Conservation (phyloP, 768 basidiomycete species). For the Phylloporus sp. region DNA sequence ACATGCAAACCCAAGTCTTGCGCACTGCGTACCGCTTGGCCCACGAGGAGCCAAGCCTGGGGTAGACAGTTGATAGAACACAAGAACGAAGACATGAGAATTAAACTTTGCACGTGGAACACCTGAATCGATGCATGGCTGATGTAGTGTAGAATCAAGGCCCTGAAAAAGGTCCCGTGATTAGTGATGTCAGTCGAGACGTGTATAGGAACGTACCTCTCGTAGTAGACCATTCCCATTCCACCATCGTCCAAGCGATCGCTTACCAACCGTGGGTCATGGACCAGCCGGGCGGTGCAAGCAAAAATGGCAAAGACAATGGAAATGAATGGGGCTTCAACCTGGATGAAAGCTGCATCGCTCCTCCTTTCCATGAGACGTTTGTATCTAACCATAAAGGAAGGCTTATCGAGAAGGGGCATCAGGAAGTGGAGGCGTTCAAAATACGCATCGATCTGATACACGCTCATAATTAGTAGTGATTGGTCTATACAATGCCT, state of each 20-base stretch:
- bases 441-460: conserved; percentile 83
- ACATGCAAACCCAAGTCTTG: conserved; percentile 93
- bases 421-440: conserved; percentile 80
- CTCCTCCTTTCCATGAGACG: conserved; percentile 66
- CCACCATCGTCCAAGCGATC: conserved; percentile 70
- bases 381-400: conserved; percentile 69
- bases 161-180: conserved; percentile 39
- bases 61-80: conserved; percentile 92
- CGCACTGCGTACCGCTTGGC: conserved; percentile 83
- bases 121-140: conserved; percentile 82
- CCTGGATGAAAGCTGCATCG: conserved; percentile 48
- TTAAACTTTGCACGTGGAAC: conserved; percentile 85
- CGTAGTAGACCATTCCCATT: conserved; percentile 87
- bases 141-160: conserved; percentile 88
- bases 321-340: conserved; percentile 71
- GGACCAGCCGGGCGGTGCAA: conserved; percentile 75
- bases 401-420: conserved; percentile 82
- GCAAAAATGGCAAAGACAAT: conserved; percentile 87
- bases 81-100: conserved; percentile 84
- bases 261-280: conserved; percentile 61
- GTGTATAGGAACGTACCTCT: conserved; percentile 52
- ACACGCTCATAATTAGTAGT: conserved; percentile 21
- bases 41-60: conserved; percentile 89
- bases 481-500: conserved; percentile 11
- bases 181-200: conserved; percentile 2